Conservation (phyloP, 2,329 filamentous ascomycete species). For the Mollisia scopiformis region DNA sequence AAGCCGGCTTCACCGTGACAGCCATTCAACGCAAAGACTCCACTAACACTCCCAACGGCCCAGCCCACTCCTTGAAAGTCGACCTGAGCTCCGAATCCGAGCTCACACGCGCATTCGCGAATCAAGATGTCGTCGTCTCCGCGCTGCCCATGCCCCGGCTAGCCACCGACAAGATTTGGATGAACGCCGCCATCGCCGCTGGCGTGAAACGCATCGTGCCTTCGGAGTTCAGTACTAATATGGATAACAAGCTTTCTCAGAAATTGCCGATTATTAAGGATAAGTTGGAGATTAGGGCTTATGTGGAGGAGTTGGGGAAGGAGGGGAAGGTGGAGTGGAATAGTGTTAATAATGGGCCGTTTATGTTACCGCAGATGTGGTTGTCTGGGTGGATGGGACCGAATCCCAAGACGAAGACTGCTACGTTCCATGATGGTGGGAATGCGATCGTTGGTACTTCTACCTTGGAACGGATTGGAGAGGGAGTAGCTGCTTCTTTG, state of each 20-base stretch:
- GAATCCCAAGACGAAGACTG: slow-evolving; percentile 3
- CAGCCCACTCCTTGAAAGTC: slow-evolving; percentile 17
- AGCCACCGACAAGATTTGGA: slow-evolving; percentile 38
- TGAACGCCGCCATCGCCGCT: slow-evolving; percentile 59
- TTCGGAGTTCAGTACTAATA: slow-evolving; percentile 52
- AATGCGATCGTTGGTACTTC: slow-evolving; percentile 14
- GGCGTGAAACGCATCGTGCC: slow-evolving; percentile 62
- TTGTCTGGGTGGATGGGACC: slow-evolving; percentile 18
- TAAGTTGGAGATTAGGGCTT: slow-evolving; percentile 18
- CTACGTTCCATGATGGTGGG: slow-evolving; percentile 15
- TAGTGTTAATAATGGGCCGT: slow-evolving; percentile 21
- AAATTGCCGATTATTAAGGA: slow-evolving; percentile 13
- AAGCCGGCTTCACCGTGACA: slow-evolving; percentile 20
- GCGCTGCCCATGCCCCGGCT: slow-evolving; percentile 16
- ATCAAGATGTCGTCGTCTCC: slow-evolving; percentile 22
- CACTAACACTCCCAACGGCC: slow-evolving; percentile 7
- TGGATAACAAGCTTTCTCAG: slow-evolving; percentile 9
- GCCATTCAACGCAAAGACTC: slow-evolving; percentile 21
- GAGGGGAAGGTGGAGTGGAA: slow-evolving; percentile 16
- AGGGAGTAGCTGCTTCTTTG: slow-evolving; percentile 16
- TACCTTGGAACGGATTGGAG: slow-evolving; percentile 19
- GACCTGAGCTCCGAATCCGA: slow-evolving; percentile 11
- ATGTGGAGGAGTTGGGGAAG: slow-evolving; percentile 10
- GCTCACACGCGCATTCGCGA: slow-evolving; percentile 16
- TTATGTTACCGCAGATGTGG: slow-evolving; percentile 9